These are phyloP conservation scores for Penicillium freii DNA, from an alignment of 2,329 filamentous ascomycete genomes.

Conservation along the genomic window DNA sequence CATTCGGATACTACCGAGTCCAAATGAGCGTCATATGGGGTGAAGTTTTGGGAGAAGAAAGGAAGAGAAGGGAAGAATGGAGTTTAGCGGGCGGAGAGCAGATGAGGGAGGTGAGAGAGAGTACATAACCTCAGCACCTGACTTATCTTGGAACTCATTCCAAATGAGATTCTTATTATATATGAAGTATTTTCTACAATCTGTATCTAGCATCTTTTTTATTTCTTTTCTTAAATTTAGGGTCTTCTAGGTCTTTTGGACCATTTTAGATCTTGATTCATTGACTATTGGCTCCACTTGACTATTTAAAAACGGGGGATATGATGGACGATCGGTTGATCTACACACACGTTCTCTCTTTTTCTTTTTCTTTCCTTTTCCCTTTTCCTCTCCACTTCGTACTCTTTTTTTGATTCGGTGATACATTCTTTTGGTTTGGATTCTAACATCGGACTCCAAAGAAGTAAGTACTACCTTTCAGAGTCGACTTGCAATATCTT, in stretches of 20 bases:
- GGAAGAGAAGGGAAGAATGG: conserved; percentile 8
- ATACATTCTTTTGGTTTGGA: conserved; percentile 10
- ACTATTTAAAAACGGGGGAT: neutral
- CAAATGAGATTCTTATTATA: neutral
- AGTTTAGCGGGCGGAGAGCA: conserved; percentile 5
- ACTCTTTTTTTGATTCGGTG: neutral
- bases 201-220: neutral
- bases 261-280: neutral
- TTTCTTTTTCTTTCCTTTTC: neutral
- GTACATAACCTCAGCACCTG: conserved; percentile 10
- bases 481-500: neutral
- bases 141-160: conserved; percentile 5
- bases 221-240: neutral
- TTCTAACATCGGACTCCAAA: conserved; percentile 10
- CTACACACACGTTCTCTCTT: conserved; percentile 1
- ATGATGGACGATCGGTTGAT: conserved; percentile 8
- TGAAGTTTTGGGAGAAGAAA: conserved; percentile 14
- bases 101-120: neutral
- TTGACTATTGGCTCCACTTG: conserved; percentile 5
- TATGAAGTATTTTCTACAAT: neutral
- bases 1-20: conserved; percentile 17
- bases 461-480: neutral
- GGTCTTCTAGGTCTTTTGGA: neutral
- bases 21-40: conserved; percentile 15
- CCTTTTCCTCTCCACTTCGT: neutral